Evolutionary conservation across 2,329 filamentous ascomycete genomes (phyloP).

Genomic region (Diaporthe destruens): DNA sequence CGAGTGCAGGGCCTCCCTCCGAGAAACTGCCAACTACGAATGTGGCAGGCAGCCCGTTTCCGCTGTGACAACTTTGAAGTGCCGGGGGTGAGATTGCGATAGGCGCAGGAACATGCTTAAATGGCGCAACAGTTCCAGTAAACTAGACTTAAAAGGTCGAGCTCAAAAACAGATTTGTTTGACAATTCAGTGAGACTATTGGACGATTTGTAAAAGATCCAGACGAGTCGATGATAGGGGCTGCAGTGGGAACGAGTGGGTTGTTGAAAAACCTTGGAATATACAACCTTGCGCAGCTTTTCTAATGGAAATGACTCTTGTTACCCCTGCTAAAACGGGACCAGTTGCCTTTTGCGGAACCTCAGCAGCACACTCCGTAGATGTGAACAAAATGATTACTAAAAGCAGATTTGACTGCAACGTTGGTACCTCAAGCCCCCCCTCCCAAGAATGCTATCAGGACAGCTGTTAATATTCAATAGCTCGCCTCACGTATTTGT

Average conservation of each 20-base stretch:
- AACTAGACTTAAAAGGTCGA: neutral
- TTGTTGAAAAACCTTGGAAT: neutral
- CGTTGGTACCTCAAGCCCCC: neutral
- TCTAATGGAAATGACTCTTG: neutral
- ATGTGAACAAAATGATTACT: neutral
- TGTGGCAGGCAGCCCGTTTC: neutral
- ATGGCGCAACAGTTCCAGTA: neutral
- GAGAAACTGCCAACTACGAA: neutral
- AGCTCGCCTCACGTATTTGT: neutral
- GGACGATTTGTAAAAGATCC: neutral
- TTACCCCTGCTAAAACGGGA: neutral
- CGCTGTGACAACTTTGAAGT: neutral
- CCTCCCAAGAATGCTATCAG: neutral
- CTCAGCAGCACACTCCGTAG: neutral
- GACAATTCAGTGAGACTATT: neutral
- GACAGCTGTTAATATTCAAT: neutral
- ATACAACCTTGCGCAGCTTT: neutral
- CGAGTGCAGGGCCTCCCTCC: constrained; percentile 13
- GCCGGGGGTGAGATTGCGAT: neutral
- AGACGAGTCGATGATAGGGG: neutral
- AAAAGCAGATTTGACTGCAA: neutral
- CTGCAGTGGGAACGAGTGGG: constrained; percentile 3
- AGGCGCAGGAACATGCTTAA: neutral
- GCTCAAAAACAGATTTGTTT: neutral
- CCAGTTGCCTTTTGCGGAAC: too few species aligned